phyloP scores from a whole-genome alignment of 2,329 filamentous ascomycete species.

The Trichoderma sp. region DNA sequence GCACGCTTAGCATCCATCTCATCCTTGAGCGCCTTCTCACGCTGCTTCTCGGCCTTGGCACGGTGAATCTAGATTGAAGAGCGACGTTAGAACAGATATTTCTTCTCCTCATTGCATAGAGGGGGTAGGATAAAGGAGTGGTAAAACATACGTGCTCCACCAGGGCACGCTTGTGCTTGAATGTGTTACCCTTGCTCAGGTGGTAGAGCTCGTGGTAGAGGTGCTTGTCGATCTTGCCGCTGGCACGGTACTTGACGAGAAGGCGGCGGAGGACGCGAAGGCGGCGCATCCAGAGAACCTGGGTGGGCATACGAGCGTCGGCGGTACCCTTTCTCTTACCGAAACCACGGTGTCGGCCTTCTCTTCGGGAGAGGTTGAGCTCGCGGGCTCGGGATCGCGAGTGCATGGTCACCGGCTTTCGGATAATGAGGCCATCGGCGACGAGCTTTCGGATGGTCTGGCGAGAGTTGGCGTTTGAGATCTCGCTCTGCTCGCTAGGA shows the following conservation, averaged over 20 bases:
- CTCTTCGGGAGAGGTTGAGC: conserved; percentile 89
- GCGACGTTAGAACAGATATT: conserved; percentile 25
- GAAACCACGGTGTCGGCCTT: conserved; percentile 97
- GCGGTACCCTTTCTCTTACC: conserved; percentile 99
- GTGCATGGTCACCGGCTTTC: conserved; percentile 99
- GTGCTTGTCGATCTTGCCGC: conserved; percentile 99
- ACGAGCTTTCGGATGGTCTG: conserved; percentile 99
- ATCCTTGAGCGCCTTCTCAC: conserved; percentile 94
- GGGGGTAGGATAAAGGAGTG: background rate
- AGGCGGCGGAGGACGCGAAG: conserved; percentile 98
- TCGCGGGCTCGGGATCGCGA: conserved; percentile 94
- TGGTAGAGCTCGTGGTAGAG: conserved; percentile 99
- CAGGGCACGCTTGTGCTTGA: conserved; percentile 99
- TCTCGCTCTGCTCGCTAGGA: conserved; percentile 98
- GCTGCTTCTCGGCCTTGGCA: conserved; percentile 98
- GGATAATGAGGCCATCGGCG: conserved; percentile 99
- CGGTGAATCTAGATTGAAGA: conserved; percentile 80
- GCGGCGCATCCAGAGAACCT: conserved; percentile 99
- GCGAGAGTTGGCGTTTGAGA: conserved; percentile 99
- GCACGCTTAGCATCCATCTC: conserved; percentile 99
- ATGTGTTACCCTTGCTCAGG: conserved; percentile 99
- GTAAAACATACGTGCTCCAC: conserved; percentile 92
- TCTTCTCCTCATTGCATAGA: conserved; percentile 5
- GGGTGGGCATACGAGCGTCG: conserved; percentile 98
- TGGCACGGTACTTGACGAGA: conserved; percentile 99